These are phyloP conservation scores for Lipomyces sp. DNA, from an alignment of 805 yeast species.

Conservation along the genomic window DNA sequence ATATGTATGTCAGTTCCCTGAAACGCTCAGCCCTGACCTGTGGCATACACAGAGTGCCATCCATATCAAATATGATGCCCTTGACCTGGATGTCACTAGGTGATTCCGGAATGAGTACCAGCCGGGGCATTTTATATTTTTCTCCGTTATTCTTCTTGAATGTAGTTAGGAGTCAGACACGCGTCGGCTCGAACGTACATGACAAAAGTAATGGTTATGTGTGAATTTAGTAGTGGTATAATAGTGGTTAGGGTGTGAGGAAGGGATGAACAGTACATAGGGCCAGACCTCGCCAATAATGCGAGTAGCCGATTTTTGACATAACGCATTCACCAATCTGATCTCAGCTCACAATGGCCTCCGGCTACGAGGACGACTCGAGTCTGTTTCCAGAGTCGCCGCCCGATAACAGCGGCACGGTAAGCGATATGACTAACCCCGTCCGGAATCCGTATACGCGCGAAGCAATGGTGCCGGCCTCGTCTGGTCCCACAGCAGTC, in stretches of 20 bases:
- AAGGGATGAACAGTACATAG: too few species aligned
- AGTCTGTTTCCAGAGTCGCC: conserved; percentile 19
- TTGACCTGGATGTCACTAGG: conserved; percentile 43
- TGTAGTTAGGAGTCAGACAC: neutral
- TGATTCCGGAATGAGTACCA: conserved; percentile 23
- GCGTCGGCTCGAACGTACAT: neutral
- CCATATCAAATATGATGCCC: conserved; percentile 78
- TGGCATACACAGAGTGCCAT: conserved; percentile 73
- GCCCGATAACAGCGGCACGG: neutral
- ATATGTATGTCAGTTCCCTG: too few species aligned
- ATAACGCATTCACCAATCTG: neutral
- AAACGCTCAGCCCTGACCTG: conserved; percentile 45
- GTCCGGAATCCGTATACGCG: neutral
- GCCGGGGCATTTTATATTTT: conserved; percentile 24
- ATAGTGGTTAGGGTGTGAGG: too few species aligned
- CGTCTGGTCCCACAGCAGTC: neutral
- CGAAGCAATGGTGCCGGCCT: neutral
- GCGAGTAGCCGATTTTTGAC: neutral
- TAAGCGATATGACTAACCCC: conserved; percentile 1
- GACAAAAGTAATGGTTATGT: too few species aligned
- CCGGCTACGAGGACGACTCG: conserved; percentile 26
- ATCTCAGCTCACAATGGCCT: neutral
- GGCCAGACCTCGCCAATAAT: too few species aligned
- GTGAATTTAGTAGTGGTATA: too few species aligned
- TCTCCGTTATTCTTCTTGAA: too few species aligned